Conservation (phyloP, 768 basidiomycete species). For the Kwoniella heveanensis region DNA sequence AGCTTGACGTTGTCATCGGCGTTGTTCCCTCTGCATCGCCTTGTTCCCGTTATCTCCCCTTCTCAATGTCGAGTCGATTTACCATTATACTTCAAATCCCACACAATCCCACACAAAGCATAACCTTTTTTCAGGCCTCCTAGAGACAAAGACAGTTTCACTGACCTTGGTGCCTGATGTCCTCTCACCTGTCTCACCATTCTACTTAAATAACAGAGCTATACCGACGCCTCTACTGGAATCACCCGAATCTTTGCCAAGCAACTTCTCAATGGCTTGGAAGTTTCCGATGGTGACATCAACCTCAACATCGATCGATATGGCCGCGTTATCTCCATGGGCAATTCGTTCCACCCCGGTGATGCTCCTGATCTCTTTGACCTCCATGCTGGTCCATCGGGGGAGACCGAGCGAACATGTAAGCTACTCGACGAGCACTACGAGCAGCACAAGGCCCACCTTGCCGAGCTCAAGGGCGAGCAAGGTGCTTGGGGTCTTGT, state of each 20-base stretch:
- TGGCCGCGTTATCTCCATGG: slow-evolving; percentile 79
- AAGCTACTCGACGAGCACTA: slow-evolving; percentile 29
- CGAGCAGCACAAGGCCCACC: slow-evolving; percentile 32
- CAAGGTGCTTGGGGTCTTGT: slow-evolving; percentile 46
- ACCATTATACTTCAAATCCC: too few species aligned
- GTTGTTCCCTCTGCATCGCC: too few species aligned
- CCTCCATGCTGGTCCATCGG: slow-evolving; percentile 20
- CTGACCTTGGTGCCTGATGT: slow-evolving; percentile 8
- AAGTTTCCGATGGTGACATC: slow-evolving; percentile 87
- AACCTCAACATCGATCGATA: slow-evolving; percentile 84
- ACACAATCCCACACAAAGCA: too few species aligned
- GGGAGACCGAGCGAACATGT: slow-evolving; percentile 36
- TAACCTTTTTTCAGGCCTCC: neutral
- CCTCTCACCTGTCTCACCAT: neutral
- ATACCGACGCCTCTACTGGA: slow-evolving; percentile 82
- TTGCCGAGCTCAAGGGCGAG: slow-evolving; percentile 33
- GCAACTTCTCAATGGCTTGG: slow-evolving; percentile 80
- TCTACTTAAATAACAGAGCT: slow-evolving; percentile 60
- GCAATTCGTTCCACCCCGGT: slow-evolving; percentile 85
- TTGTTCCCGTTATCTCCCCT: too few species aligned
- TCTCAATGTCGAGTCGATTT: too few species aligned
- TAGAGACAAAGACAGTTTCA: neutral
- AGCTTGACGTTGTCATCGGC: too few species aligned
- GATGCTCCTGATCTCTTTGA: slow-evolving; percentile 59
- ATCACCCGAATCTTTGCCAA: slow-evolving; percentile 85